Percentiles rank a stretch among this genome's conserved stretches.
phyloP scores from a whole-genome alignment of 345 rosid genomes.

The Abelmoschus esculentus region DNA sequence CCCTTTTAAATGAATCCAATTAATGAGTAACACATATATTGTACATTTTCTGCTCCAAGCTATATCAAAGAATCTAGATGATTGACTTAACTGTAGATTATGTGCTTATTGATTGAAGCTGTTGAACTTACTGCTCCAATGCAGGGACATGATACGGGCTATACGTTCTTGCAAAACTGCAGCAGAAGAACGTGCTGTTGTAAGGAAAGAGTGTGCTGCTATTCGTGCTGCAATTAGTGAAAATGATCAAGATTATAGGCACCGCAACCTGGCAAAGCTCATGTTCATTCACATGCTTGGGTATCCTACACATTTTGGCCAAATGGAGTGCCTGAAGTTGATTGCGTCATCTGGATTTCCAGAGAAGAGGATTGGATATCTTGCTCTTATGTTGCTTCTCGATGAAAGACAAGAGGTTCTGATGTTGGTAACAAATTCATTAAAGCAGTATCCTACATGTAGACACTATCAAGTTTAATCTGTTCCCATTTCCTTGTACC shows the following conservation, averaged over 20 bases:
- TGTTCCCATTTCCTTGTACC: slow-evolving; percentile 3
- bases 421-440: slow-evolving; percentile 97
- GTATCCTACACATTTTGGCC: slow-evolving; percentile 99
- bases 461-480: slow-evolving; percentile 2
- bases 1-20: background rate
- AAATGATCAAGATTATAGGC: slow-evolving; percentile 84
- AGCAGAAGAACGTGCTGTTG: slow-evolving; percentile 95
- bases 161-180: slow-evolving; percentile 99
- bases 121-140: slow-evolving; percentile 16
- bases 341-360: slow-evolving; percentile 97
- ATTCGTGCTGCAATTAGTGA: slow-evolving; percentile 87
- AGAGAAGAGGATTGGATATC: slow-evolving; percentile 98
- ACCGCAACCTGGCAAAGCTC: slow-evolving; percentile 94
- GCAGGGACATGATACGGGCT: slow-evolving; percentile 99
- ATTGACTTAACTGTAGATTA: background rate
- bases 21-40: background rate
- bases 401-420: slow-evolving; percentile 99
- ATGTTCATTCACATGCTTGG: slow-evolving; percentile 99
- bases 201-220: slow-evolving; percentile 97
- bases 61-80: background rate
- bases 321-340: slow-evolving; percentile 96
- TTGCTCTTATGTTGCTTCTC: slow-evolving; percentile 95
- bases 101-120: background rate
- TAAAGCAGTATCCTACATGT: slow-evolving; percentile 86
- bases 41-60: background rate